Evolutionary conservation across 257 asterid species (phyloP), one percentile per base, ranked within the genome.

Genomic region (Cruciata laevipes): DNA sequence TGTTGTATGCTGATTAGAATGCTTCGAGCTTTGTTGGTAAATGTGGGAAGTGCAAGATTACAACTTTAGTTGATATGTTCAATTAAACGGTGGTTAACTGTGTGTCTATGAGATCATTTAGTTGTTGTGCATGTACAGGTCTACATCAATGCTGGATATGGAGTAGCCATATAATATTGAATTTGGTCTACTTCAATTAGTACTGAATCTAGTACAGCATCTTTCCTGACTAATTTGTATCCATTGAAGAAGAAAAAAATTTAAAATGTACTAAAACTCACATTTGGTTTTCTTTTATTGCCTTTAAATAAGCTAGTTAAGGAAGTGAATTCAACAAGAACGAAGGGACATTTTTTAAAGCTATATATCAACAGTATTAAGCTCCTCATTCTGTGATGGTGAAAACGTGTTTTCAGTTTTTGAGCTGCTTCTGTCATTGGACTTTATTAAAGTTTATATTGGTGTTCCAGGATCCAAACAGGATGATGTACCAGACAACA

Each of bases 381-480:
- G 64, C 38, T 25, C 65, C 31, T 30, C 14, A 17, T 31, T 30
- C 20, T 23, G 23, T 61, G 65, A 61, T 18, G 44, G 7, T 61
- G 65, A 30, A 14, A 12, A 17, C 16, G 49, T 31, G 0, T 33
- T 6, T 17, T 60, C 20, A 32, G 12, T 42, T 60, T 10, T 13
- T 60, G 24, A 27, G 35, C 27, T 32, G 66, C 44, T 61, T 61
- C 18, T 42, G 51, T 12, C n/a, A 75, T 69, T 49, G 60, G 69
- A 40, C 65, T 40, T 61, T 75, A 70, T 71, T 79, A 8, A 68
- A 52, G 59, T 59, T 74, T 84, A 49, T 76, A 63, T 66, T 58
- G 67, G 56, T 71, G 63, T 75, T 75, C 63, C 85, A 89, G 96
- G 88, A 80, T 72, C 86, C 69, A 67, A 75, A 71, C 79, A 71